Percentiles rank a stretch among this genome's conserved stretches.
phyloP scores from a whole-genome alignment of 2,329 filamentous ascomycete species.

The Epichloe sp. region DNA sequence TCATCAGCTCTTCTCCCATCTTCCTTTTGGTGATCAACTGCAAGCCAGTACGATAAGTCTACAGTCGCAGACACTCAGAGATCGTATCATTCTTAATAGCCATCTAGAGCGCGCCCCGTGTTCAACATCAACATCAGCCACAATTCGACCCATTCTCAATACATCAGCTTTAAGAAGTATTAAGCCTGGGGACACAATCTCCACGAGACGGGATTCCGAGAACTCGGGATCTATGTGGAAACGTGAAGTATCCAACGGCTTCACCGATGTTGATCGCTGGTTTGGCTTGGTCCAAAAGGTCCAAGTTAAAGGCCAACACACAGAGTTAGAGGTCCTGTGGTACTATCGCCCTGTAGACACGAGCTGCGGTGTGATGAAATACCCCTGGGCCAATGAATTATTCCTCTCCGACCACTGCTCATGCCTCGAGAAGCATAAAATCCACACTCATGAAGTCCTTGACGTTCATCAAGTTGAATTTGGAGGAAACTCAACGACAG shows the following conservation, averaged over 20 bases:
- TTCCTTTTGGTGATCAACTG: slow-evolving; percentile 45
- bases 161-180: slow-evolving; percentile 18
- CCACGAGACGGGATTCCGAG: slow-evolving; percentile 28
- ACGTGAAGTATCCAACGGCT: slow-evolving; percentile 28
- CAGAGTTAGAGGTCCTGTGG: slow-evolving; percentile 55
- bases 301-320: slow-evolving; percentile 22
- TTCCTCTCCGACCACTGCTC: too few species aligned
- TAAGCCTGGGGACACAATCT: slow-evolving; percentile 34
- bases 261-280: slow-evolving; percentile 42
- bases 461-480: slow-evolving; percentile 45
- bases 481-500: slow-evolving; percentile 33
- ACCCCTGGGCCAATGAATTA: slow-evolving; percentile 45
- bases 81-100: slow-evolving; percentile 14
- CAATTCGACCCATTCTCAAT: neutral
- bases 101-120: slow-evolving; percentile 14
- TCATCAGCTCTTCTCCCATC: slow-evolving; percentile 47
- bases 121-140: neutral
- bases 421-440: too few species aligned
- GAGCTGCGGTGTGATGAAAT: slow-evolving; percentile 51
- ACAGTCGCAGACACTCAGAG: slow-evolving; percentile 16
- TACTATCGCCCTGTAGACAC: slow-evolving; percentile 61
- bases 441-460: slow-evolving; percentile 38
- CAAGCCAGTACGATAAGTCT: slow-evolving; percentile 19
- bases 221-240: slow-evolving; percentile 44
- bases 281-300: slow-evolving; percentile 56